Conservation (phyloP, 441 rosid genomes). For the Aquilaria agallochum region DNA sequence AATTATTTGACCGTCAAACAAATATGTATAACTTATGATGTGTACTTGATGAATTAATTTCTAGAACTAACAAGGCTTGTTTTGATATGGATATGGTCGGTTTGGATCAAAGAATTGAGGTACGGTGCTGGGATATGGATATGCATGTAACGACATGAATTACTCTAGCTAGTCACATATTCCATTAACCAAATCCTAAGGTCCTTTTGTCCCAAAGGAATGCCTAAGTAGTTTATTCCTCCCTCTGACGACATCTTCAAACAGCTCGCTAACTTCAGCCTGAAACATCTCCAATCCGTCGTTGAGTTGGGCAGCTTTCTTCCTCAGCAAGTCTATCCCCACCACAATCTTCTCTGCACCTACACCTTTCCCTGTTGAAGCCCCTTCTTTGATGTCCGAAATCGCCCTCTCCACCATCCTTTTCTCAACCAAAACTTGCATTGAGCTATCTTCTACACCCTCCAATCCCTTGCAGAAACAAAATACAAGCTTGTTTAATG, state of each 20-base stretch:
- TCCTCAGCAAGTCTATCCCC: constrained; percentile 1
- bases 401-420: constrained; percentile 5
- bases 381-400: background rate
- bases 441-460: background rate
- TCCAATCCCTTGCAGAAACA: background rate
- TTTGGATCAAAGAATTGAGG: no score
- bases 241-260: constrained; percentile 4
- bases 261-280: constrained; percentile 5
- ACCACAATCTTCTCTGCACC: background rate
- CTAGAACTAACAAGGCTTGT: no score
- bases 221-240: constrained; percentile 6
- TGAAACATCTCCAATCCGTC: constrained; percentile 9
- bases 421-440: constrained; percentile 2
- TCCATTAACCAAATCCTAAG: background rate
- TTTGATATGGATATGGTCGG: no score
- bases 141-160: no score
- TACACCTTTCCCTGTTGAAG: background rate
- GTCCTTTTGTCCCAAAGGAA: background rate
- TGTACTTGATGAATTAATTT: no score
- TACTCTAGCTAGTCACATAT: background rate
- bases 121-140: no score
- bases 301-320: background rate
- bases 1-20: no score
- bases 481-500: background rate
- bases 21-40: no score